Percentiles rank a stretch among this genome's conserved stretches.
These are phyloP conservation scores for Camelina sativa DNA, from an alignment of 345 rosid genomes.

Conservation along the genomic window DNA sequence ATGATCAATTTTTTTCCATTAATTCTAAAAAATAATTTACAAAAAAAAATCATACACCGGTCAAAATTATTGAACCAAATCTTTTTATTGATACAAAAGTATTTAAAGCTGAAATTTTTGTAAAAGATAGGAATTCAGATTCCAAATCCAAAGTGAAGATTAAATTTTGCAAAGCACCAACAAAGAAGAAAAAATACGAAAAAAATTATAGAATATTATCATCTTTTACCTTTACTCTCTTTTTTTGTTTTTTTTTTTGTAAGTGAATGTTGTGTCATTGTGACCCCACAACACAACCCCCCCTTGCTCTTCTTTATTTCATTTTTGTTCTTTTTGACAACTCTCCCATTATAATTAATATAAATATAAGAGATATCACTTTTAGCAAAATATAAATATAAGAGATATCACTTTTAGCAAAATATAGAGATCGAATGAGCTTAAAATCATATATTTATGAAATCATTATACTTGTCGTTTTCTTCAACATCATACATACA, in stretches of 20 bases:
- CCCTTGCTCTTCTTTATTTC: slow-evolving; percentile 9
- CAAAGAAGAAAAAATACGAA: not conserved
- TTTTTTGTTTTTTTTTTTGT: not conserved
- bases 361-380: not conserved
- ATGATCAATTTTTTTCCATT: too few species aligned
- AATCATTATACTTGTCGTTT: slow-evolving; percentile 30
- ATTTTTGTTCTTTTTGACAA: slow-evolving; percentile 6
- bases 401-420: slow-evolving; percentile 13
- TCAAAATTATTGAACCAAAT: too few species aligned
- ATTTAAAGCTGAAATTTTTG: too few species aligned
- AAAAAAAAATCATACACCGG: too few species aligned
- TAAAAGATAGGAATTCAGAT: not conserved
- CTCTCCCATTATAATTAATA: slow-evolving; percentile 7
- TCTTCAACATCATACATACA: not conserved
- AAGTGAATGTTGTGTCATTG: slow-evolving; percentile 37
- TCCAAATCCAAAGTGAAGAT: not conserved
- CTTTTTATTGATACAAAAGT: too few species aligned
- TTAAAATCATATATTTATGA: slow-evolving; percentile 8
- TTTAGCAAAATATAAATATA: not conserved
- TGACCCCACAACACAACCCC: slow-evolving; percentile 28
- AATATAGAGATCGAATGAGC: not conserved
- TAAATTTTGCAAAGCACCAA: slow-evolving; percentile 4
- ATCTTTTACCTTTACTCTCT: slow-evolving; percentile 9
- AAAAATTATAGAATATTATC: not conserved
- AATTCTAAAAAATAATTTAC: too few species aligned